Evolutionary conservation across 306 rosid species (phyloP), one percentile per base, ranked within the genome.

Genomic region (Dicorynia guianensis): DNA sequence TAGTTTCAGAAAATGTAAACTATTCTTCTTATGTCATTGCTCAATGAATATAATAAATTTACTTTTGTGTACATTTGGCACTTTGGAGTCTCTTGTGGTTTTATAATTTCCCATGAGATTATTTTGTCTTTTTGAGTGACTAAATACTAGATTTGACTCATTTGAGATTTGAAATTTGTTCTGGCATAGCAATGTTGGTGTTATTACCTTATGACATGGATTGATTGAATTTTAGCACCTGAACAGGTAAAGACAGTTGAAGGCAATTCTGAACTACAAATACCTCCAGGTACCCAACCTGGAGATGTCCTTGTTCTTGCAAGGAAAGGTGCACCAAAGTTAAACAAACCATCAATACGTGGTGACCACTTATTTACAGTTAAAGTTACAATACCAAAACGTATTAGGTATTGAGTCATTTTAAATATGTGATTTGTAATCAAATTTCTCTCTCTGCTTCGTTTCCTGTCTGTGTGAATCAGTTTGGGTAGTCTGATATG

Each of bases 241-340:
- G 67, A 83, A 59, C 81, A 92, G 97, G 97, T 92, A n/a, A 87
- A 89, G 80, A 90, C 98, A 14, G 96, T 92, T 62, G 97, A 95
- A 86, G 99, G 92, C 43, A 59, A 57, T 73, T 70, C 93, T 49
- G 94, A 88, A 63, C 85, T 92, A 54, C 96, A 89, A 81, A 86
- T 95, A 62, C 93, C 99, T 49, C 79, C 97, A 5, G 99, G 99
- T 61, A 95, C 96, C 62, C 99, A 92, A 86, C 96, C 96, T 14
- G 97, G 97, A 38, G 93, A 95, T 83, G 82, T 88, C 59, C 90
- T 92, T 36, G 89, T 90, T 44, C 85, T 95, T 81, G 86, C 99
- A 7, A 92, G 90, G 79, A 95, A 92, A 81, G 99, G 99, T 71
- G 93, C 76, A 12, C 99, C 97, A 30, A 95, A 95, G 84, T 76